Percentiles rank a stretch among this genome's conserved stretches.
Conservation (phyloP, 129 eudicot genomes). For the Sambucus nigra region DNA sequence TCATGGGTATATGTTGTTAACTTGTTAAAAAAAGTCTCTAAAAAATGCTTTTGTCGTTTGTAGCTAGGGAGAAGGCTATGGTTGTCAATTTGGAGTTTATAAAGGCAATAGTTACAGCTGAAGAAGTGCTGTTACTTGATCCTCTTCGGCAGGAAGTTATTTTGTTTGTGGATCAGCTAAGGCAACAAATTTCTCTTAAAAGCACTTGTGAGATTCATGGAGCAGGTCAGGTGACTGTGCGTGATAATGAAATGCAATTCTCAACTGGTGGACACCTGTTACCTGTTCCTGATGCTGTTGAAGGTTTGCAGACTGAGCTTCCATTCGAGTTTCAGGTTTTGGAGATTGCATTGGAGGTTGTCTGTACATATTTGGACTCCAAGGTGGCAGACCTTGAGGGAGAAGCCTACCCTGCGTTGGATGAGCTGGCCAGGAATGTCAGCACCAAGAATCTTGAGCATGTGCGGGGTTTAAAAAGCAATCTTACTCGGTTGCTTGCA, state of each 20-base stretch:
- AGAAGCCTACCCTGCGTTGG: constrained; percentile 90
- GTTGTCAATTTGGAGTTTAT: constrained; percentile 90
- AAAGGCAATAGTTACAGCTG: constrained; percentile 94
- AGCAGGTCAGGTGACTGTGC: constrained; percentile 30
- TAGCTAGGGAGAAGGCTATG: constrained; percentile 98
- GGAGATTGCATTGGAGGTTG: constrained; percentile 88
- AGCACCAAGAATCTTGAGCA: constrained; percentile 96
- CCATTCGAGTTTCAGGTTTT: constrained; percentile 97
- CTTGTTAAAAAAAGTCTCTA: neutral
- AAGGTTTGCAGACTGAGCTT: constrained; percentile 77
- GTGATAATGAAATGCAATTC: constrained; percentile 43
- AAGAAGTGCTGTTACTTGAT: constrained; percentile 93
- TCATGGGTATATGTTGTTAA: neutral
- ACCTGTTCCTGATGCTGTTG: constrained; percentile 51
- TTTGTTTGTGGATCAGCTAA: constrained; percentile 92
- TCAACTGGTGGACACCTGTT: constrained; percentile 62
- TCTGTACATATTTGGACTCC: constrained; percentile 74
- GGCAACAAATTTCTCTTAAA: constrained; percentile 64
- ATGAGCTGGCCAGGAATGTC: constrained; percentile 89
- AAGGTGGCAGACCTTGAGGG: constrained; percentile 83
- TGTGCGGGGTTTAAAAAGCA: constrained; percentile 88
- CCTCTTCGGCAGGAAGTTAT: constrained; percentile 95
- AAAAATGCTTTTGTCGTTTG: constrained; percentile 2
- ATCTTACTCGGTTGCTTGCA: constrained; percentile 96
- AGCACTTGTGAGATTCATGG: constrained; percentile 23